Conservation (phyloP, 495 filamentous ascomycete species). For the Elasticomyces elasticus region DNA sequence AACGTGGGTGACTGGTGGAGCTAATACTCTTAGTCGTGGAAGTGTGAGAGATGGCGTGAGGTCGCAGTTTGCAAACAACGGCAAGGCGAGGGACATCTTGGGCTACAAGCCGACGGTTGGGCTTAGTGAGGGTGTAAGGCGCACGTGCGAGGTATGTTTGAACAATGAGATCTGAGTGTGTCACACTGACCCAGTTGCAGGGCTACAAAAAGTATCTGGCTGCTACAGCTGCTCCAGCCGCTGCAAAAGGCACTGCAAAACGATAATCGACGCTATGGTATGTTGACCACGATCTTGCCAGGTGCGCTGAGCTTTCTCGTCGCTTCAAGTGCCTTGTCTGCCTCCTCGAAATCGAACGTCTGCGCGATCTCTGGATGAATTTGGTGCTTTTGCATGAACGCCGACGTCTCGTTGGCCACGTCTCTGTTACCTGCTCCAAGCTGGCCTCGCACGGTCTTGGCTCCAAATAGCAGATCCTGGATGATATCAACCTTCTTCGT, state of each 20-base stretch:
- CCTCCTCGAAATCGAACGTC: slow-evolving; percentile 28
- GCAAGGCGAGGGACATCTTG: slow-evolving; percentile 46
- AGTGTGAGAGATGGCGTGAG: slow-evolving; percentile 48
- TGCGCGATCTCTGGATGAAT: slow-evolving; percentile 25
- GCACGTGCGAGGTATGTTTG: slow-evolving; percentile 24
- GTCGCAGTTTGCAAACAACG: slow-evolving; percentile 45
- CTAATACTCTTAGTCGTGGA: slow-evolving; percentile 45
- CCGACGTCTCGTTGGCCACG: slow-evolving; percentile 21
- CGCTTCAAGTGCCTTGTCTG: slow-evolving; percentile 36
- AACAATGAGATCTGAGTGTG: neutral
- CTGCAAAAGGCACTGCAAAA: neutral
- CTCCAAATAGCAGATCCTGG: slow-evolving; percentile 10
- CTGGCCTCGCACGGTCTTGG: slow-evolving; percentile 13
- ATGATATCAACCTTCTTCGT: slow-evolving; percentile 8
- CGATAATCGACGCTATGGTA: neutral
- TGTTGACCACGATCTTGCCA: slow-evolving; percentile 28
- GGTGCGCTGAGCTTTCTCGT: slow-evolving; percentile 35
- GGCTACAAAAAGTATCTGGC: slow-evolving; percentile 10
- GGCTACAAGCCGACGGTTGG: slow-evolving; percentile 50
- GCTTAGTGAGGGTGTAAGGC: slow-evolving; percentile 41
- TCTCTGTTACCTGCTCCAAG: slow-evolving; percentile 11
- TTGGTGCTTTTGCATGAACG: slow-evolving; percentile 25
- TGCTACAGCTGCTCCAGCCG: neutral
- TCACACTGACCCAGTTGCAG: neutral
- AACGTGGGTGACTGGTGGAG: slow-evolving; percentile 43